phyloP scores from a whole-genome alignment of 202 grass and related monocot genomes.

The Panicum hallii region DNA sequence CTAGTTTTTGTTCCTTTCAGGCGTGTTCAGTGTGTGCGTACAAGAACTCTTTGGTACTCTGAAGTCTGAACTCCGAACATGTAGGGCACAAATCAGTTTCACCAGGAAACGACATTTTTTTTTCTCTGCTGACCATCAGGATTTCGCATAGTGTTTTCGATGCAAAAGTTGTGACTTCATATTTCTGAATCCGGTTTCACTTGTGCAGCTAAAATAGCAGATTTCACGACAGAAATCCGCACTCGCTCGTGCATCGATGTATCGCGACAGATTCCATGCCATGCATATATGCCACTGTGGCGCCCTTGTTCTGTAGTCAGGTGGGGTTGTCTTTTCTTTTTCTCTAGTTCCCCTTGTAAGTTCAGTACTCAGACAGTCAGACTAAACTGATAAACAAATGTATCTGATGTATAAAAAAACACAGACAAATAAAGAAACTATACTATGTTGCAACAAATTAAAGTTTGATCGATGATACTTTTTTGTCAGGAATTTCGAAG shows the following conservation, averaged over 20 bases:
- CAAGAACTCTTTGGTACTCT: background rate
- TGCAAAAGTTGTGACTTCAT: background rate
- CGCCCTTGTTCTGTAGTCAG: constrained; percentile 21
- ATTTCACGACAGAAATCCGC: background rate
- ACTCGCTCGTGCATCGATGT: no score
- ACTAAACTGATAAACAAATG: background rate
- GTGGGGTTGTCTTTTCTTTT: background rate
- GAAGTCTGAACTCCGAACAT: background rate
- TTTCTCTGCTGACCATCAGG: background rate
- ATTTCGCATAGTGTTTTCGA: background rate
- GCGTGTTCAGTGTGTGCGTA: background rate
- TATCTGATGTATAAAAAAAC: background rate
- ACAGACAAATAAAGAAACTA: no score
- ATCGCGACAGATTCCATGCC: no score
- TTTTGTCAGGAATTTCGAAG: background rate
- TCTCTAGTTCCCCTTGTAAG: no score
- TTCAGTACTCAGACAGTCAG: background rate
- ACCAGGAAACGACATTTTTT: background rate
- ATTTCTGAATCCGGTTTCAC: background rate
- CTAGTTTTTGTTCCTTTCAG: background rate
- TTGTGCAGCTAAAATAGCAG: background rate
- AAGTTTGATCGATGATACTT: no score
- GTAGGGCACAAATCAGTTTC: background rate
- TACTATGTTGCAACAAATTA: no score
- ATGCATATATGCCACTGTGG: background rate